Percentiles rank a stretch among this genome's conserved stretches.
Conservation (phyloP, 306 rosid species). For the Rosa chinensis region DNA sequence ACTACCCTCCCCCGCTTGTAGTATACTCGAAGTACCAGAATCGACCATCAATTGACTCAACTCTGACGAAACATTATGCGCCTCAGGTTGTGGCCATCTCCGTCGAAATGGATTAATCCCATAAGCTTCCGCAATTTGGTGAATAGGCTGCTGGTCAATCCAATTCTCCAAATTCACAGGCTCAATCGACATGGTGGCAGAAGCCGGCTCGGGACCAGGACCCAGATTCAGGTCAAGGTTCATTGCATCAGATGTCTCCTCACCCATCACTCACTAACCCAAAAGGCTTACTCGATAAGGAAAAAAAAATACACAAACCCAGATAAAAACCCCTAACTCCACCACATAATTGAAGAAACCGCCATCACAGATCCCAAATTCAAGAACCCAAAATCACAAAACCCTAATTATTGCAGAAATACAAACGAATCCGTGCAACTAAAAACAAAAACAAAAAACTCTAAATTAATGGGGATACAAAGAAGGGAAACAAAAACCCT, state of each 20-base stretch:
- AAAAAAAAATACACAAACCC: slow-evolving; percentile 28
- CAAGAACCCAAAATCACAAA: slow-evolving; percentile 14
- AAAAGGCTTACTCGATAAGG: slow-evolving; percentile 26
- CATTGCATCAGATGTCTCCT: slow-evolving; percentile 75
- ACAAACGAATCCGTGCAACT: not conserved
- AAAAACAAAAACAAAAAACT: not conserved
- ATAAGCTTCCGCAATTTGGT: slow-evolving; percentile 50
- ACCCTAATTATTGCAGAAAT: not conserved
- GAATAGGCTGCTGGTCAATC: slow-evolving; percentile 53
- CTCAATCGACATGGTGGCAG: slow-evolving; percentile 35
- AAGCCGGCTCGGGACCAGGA: slow-evolving; percentile 67
- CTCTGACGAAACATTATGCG: slow-evolving; percentile 49
- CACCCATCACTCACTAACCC: slow-evolving; percentile 62
- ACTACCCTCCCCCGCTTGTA: slow-evolving; percentile 91
- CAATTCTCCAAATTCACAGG: slow-evolving; percentile 58
- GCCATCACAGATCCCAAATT: slow-evolving; percentile 23
- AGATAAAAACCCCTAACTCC: slow-evolving; percentile 37
- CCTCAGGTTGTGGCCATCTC: slow-evolving; percentile 54
- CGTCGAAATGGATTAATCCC: slow-evolving; percentile 54
- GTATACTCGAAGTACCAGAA: slow-evolving; percentile 51
- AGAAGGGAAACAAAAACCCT: slow-evolving; percentile 6
- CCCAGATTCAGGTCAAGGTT: slow-evolving; percentile 97
- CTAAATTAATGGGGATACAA: not conserved
- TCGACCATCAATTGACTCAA: slow-evolving; percentile 64
- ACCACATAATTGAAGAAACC: slow-evolving; percentile 31